phyloP scores from a whole-genome alignment of 352 stramenopile genomes.

The Phytophthora macrochlamydospora region DNA sequence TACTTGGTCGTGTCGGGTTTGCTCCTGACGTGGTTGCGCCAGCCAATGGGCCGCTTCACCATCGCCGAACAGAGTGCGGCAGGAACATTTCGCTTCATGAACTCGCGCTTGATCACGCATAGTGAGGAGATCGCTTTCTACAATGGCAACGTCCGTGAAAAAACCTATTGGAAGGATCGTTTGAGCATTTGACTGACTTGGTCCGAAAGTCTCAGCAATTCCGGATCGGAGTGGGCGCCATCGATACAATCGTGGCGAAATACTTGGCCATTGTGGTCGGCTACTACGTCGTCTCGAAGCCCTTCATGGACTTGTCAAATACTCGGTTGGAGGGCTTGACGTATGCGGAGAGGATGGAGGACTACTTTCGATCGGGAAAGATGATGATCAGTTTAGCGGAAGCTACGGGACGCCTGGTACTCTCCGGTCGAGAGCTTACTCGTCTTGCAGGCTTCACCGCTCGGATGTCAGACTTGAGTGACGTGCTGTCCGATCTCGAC shows the following conservation, averaged over 20 bases:
- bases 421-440: constrained; percentile 85
- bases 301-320: constrained; percentile 69
- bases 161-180: constrained; percentile 77
- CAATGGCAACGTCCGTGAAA: constrained; percentile 88
- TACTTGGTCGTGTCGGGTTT: constrained; percentile 76
- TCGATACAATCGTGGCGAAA: constrained; percentile 90
- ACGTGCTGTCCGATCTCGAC: constrained; percentile 73
- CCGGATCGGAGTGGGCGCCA: constrained; percentile 79
- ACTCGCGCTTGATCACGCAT: constrained; percentile 88
- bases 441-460: constrained; percentile 80
- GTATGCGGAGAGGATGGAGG: constrained; percentile 83
- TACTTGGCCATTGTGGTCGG: constrained; percentile 87
- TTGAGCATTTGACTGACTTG: constrained; percentile 63
- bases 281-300: constrained; percentile 76
- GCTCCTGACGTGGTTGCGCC: constrained; percentile 76
- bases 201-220: constrained; percentile 84
- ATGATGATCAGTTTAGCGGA: constrained; percentile 89
- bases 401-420: constrained; percentile 84
- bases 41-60: constrained; percentile 78
- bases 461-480: constrained; percentile 82
- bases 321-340: constrained; percentile 57
- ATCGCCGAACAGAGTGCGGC: constrained; percentile 83
- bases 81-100: constrained; percentile 88
- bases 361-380: constrained; percentile 86
- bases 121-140: constrained; percentile 93